Evolutionary conservation across 1,284 basidiomycete species (phyloP).

Genomic region (Cyathus olla): DNA sequence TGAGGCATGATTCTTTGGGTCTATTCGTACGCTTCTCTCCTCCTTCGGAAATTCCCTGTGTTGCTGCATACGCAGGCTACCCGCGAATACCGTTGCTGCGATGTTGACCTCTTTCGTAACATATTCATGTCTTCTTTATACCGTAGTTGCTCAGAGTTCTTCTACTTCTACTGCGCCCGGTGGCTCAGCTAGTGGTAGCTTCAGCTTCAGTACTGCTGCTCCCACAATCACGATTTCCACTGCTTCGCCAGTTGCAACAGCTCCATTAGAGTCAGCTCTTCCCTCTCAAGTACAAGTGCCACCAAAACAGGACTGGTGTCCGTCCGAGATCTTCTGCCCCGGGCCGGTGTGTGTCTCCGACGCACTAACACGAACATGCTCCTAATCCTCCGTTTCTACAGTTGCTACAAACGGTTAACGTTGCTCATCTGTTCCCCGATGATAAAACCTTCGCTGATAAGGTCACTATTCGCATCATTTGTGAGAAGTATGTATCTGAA

Average conservation of each 20-base stretch:
- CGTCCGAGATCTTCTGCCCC: conserved; percentile 86
- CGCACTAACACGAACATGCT: not conserved
- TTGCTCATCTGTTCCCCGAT: conserved; percentile 83
- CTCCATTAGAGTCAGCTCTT: conserved; percentile 60
- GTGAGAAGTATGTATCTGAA: not conserved
- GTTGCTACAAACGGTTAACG: conserved; percentile 88
- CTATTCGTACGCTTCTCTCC: not conserved
- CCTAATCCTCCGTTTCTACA: conserved; percentile 34
- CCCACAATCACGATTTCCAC: conserved; percentile 64
- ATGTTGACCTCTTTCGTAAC: conserved; percentile 35
- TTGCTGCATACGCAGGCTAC: not conserved
- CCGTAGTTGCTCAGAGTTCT: conserved; percentile 27
- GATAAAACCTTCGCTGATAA: conserved; percentile 94
- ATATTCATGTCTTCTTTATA: conserved; percentile 32
- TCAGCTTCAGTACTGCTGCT: conserved; percentile 25
- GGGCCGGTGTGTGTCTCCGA: conserved; percentile 66
- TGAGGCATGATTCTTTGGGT: not conserved
- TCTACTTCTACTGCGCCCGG: conserved; percentile 18
- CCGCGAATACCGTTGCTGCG: conserved; percentile 4
- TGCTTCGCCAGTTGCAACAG: conserved; percentile 73
- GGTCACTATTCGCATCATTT: conserved; percentile 31
- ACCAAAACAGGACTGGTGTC: conserved; percentile 82
- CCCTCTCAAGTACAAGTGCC: conserved; percentile 80
- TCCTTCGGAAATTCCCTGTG: not conserved
- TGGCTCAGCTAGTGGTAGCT: conserved; percentile 14